These are phyloP conservation scores for Penicillium paradoxum DNA, from an alignment of 495 filamentous ascomycete genomes.

Conservation along the genomic window DNA sequence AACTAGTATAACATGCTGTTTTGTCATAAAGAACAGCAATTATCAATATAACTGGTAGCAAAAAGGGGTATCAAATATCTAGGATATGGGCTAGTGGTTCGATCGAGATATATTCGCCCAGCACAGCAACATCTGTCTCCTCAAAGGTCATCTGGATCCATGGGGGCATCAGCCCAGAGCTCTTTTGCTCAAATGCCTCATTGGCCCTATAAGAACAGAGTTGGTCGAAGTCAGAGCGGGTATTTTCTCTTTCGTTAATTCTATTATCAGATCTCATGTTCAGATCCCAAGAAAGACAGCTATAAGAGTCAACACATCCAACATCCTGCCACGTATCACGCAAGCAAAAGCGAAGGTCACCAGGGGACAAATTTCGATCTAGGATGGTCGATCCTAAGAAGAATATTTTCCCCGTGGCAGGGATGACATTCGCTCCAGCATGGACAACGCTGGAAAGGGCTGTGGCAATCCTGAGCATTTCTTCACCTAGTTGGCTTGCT, in stretches of 20 bases:
- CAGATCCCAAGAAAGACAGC: constrained; percentile 28
- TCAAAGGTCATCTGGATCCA: constrained; percentile 14
- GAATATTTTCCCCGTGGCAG: constrained; percentile 29
- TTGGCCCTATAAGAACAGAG: background rate
- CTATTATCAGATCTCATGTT: background rate
- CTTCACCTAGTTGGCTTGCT: constrained; percentile 16
- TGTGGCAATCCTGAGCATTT: constrained; percentile 22
- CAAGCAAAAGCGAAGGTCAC: constrained; percentile 23
- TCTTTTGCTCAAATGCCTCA: too few species aligned
- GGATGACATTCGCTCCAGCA: background rate
- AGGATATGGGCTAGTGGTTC: background rate
- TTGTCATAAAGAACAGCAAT: background rate
- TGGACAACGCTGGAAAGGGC: constrained; percentile 10
- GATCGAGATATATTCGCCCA: constrained; percentile 24
- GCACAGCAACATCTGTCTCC: constrained; percentile 13
- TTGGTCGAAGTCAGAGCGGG: too few species aligned
- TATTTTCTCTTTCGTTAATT: background rate
- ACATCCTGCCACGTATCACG: constrained; percentile 29
- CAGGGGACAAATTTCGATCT: constrained; percentile 6
- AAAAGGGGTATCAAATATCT: background rate
- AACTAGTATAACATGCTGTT: background rate
- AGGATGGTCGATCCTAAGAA: constrained; percentile 29
- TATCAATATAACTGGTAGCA: background rate
- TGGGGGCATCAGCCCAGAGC: background rate
- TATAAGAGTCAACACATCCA: constrained; percentile 30